A percentile compares a stretch with the other conserved stretches of the same genome.
phyloP scores from a whole-genome alignment of 148 eudicot genomes.

The Chenopodium berlandieri region DNA sequence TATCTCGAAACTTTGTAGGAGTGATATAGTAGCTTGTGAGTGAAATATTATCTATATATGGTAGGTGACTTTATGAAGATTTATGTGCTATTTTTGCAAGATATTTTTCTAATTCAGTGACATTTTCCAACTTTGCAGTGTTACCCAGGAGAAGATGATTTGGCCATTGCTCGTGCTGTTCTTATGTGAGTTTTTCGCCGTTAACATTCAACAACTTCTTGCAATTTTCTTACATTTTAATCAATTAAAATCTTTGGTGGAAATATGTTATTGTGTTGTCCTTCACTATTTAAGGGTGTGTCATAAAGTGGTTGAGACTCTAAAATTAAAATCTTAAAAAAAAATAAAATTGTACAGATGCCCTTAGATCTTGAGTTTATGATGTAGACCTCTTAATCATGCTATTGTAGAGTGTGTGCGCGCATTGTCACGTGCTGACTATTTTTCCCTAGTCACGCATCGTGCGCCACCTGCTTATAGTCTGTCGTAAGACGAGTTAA shows the following conservation, averaged over 20 bases:
- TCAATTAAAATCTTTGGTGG: neutral
- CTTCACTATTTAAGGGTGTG: neutral
- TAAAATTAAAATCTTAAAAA: neutral
- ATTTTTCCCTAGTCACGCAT: too few species aligned
- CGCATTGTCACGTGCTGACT: too few species aligned
- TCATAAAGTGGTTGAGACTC: neutral
- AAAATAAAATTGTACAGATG: neutral
- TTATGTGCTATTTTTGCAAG: neutral
- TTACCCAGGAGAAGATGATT: constrained; percentile 94
- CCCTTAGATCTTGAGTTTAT: neutral
- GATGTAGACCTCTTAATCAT: neutral
- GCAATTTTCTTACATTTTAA: neutral
- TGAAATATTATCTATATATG: too few species aligned
- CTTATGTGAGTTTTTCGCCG: constrained; percentile 54
- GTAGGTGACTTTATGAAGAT: neutral
- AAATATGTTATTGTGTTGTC: neutral
- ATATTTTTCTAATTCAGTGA: neutral
- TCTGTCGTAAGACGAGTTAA: too few species aligned
- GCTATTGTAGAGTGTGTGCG: neutral
- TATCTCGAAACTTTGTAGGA: neutral
- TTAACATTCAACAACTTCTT: neutral
- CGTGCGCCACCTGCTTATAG: too few species aligned
- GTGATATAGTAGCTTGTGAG: neutral
- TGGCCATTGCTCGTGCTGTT: constrained; percentile 86
- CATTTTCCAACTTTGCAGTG: constrained; percentile 54